These are phyloP conservation scores for Salix udensis DNA, from an alignment of 345 rosid species.

Conservation along the genomic window DNA sequence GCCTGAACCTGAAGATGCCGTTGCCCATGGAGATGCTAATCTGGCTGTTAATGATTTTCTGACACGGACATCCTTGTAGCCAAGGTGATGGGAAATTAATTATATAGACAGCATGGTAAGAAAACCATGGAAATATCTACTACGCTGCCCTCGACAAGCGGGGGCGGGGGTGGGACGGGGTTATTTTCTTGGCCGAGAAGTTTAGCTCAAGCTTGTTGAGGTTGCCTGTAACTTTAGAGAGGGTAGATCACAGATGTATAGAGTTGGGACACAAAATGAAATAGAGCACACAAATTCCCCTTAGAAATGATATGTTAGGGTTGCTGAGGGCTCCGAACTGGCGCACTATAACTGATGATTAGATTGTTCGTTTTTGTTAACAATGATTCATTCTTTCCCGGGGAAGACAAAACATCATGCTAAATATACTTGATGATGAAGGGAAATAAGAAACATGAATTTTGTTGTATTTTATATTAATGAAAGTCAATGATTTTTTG, in stretches of 20 bases:
- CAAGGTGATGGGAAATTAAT: slow-evolving; percentile 1
- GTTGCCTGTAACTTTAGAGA: slow-evolving; percentile 17
- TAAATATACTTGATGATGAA: slow-evolving; percentile 3
- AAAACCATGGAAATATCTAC: not conserved
- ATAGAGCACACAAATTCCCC: slow-evolving; percentile 6
- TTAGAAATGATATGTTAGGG: not conserved
- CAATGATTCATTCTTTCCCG: slow-evolving; percentile 17
- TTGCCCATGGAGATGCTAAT: slow-evolving; percentile 82
- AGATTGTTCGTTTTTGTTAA: slow-evolving; percentile 11
- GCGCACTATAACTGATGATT: slow-evolving; percentile 5
- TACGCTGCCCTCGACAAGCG: slow-evolving; percentile 3
- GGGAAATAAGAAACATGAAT: slow-evolving; percentile 15
- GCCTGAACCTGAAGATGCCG: slow-evolving; percentile 97
- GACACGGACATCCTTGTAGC: slow-evolving; percentile 42
- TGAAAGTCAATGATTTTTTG: not conserved
- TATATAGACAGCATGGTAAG: slow-evolving; percentile 8
- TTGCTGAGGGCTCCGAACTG: slow-evolving; percentile 5
- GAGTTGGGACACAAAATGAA: slow-evolving; percentile 11
- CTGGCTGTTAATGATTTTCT: slow-evolving; percentile 91
- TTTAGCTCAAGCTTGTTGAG: not conserved
- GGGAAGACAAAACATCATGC: slow-evolving; percentile 4
- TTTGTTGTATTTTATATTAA: not conserved
- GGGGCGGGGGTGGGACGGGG: no score
- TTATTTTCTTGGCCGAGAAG: not conserved
- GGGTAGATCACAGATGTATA: slow-evolving; percentile 21